Conservation (phyloP, 192 early-diverging fungal genomes). For the Coemansia sp. region DNA sequence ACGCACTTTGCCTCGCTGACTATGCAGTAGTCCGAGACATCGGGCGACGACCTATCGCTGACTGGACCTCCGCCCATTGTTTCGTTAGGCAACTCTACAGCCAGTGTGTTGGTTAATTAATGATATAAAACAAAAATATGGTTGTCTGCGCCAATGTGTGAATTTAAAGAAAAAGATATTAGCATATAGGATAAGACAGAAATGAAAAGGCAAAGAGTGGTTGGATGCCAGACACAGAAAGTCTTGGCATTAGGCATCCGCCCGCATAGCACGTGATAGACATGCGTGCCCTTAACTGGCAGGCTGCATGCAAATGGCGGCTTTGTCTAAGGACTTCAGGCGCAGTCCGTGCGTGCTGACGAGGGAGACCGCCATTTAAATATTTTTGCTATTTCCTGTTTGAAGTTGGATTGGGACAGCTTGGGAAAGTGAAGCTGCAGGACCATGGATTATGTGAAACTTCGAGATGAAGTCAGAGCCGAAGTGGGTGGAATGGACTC, state of each 20-base stretch:
- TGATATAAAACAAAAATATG: background rate
- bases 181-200: background rate
- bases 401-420: background rate
- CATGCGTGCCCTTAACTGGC: background rate
- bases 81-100: background rate
- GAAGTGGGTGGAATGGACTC: conserved; percentile 41
- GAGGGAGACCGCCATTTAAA: background rate
- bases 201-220: conserved; percentile 3
- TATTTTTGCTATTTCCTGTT: background rate
- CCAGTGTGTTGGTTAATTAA: background rate
- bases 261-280: background rate
- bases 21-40: conserved; percentile 55
- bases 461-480: conserved; percentile 6
- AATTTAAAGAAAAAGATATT: background rate
- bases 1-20: conserved; percentile 49
- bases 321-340: background rate
- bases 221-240: conserved; percentile 1
- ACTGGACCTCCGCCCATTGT: conserved; percentile 52
- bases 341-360: background rate
- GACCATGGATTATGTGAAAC: conserved; percentile 7
- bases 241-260: conserved; percentile 23
- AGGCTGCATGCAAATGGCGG: background rate
- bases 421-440: background rate
- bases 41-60: conserved; percentile 33
- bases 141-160: background rate